Conservation (phyloP, 139 green algal genomes). For the Chlorella sp. region DNA sequence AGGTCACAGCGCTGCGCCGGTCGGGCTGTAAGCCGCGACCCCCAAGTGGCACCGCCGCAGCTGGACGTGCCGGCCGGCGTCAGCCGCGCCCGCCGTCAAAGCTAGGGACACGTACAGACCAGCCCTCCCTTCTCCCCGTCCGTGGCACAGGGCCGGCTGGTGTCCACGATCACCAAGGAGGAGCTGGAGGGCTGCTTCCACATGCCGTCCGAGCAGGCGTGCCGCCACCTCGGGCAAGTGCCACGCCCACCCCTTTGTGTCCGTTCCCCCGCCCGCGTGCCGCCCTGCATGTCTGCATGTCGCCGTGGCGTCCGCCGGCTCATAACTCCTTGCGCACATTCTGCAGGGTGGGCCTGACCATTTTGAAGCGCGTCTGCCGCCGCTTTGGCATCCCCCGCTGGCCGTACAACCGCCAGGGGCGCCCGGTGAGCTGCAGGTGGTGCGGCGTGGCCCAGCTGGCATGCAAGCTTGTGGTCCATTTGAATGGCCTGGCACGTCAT, state of each 20-base stretch:
- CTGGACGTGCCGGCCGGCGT: too few species aligned
- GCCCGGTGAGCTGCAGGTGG: neutral
- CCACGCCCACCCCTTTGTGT: neutral
- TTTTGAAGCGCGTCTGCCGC: constrained; percentile 8
- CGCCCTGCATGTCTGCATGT: too few species aligned
- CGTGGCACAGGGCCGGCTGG: constrained; percentile 6
- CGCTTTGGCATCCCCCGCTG: constrained; percentile 27
- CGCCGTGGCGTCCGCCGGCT: too few species aligned
- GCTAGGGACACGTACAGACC: neutral
- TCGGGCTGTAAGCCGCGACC: too few species aligned
- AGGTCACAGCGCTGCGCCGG: too few species aligned
- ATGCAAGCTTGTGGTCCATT: neutral
- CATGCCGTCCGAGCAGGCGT: constrained; percentile 13
- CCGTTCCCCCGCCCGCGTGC: too few species aligned
- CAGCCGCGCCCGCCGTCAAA: neutral
- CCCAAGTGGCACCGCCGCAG: neutral
- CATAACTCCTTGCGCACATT: too few species aligned
- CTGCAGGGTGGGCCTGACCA: constrained; percentile 5
- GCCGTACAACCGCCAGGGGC: constrained; percentile 20
- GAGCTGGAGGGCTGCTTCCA: constrained; percentile 21
- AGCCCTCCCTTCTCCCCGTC: neutral
- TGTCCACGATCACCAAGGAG: constrained; percentile 16
- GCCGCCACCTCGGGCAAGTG: neutral
- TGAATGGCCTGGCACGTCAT: too few species aligned
- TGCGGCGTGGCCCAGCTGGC: neutral